phyloP scores from a whole-genome alignment of 805 yeast species.

The Candida stauntonica region DNA sequence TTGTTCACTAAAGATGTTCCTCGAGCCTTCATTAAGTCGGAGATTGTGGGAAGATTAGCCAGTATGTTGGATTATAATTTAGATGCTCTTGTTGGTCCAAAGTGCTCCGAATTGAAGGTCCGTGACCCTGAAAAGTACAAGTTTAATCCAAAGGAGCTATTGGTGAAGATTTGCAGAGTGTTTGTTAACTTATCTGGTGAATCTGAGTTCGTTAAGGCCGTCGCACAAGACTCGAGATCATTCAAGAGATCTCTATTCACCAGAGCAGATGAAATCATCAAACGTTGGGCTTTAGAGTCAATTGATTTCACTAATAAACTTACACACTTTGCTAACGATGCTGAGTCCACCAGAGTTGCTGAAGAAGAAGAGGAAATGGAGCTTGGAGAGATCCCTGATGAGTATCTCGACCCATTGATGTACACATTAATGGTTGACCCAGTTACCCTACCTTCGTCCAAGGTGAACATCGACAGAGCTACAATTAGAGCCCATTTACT shows the following conservation, averaged over 20 bases:
- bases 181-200: conserved; percentile 68
- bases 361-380: conserved; percentile 85
- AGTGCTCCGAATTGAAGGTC: conserved; percentile 84
- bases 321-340: conserved; percentile 55
- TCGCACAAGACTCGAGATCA: conserved; percentile 90
- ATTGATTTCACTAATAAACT: conserved; percentile 46
- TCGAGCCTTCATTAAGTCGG: conserved; percentile 76
- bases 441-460: conserved; percentile 86
- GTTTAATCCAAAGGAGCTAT: conserved; percentile 72
- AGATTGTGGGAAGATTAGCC: conserved; percentile 89
- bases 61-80: conserved; percentile 94
- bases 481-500: conserved; percentile 91
- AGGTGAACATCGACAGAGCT: conserved; percentile 78
- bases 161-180: conserved; percentile 67
- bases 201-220: conserved; percentile 66
- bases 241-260: conserved; percentile 62
- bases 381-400: conserved; percentile 93
- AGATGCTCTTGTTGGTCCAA: conserved; percentile 92
- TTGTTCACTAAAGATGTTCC: conserved; percentile 86
- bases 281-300: conserved; percentile 45
- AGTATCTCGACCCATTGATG: conserved; percentile 95
- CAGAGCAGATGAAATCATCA: conserved; percentile 66
- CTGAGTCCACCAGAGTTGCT: conserved; percentile 50
- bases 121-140: conserved; percentile 75
- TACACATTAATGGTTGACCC: conserved; percentile 95